Evolutionary conservation across 805 yeast species (phyloP).

Genomic region (Citeromyces matritensis): DNA sequence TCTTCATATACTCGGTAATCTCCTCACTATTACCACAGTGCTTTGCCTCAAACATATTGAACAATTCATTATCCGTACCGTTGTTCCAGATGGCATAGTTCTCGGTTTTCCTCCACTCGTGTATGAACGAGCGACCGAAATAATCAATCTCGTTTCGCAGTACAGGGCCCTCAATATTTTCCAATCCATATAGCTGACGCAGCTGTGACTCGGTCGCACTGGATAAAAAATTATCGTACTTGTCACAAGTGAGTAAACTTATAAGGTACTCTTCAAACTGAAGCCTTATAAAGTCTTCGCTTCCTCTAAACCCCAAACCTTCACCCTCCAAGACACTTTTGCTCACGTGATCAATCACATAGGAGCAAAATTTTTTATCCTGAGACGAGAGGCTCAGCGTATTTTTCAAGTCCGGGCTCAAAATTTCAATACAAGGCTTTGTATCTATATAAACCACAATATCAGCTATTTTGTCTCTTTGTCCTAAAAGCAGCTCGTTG

Average conservation of each 20-base stretch:
- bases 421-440: slow-evolving; percentile 22
- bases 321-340: slow-evolving; percentile 17
- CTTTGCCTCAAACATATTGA: slow-evolving; percentile 22
- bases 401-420: slow-evolving; percentile 25
- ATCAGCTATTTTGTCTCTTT: slow-evolving; percentile 48
- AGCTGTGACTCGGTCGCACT: slow-evolving; percentile 20
- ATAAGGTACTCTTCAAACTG: slow-evolving; percentile 84
- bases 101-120: slow-evolving; percentile 36
- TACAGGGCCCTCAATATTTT: slow-evolving; percentile 5
- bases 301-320: slow-evolving; percentile 38
- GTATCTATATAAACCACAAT: slow-evolving; percentile 56
- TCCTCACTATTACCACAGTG: slow-evolving; percentile 10
- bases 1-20: slow-evolving; percentile 2
- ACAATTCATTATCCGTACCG: slow-evolving; percentile 54
- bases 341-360: slow-evolving; percentile 32
- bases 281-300: slow-evolving; percentile 79
- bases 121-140: slow-evolving; percentile 29
- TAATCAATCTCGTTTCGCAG: slow-evolving; percentile 19
- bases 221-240: slow-evolving; percentile 45
- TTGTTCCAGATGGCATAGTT: slow-evolving; percentile 39
- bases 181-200: slow-evolving; percentile 7
- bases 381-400: slow-evolving; percentile 31
- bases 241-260: slow-evolving; percentile 57
- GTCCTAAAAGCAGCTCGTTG: slow-evolving; percentile 63
- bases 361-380: slow-evolving; percentile 67